A percentile compares a stretch with the other conserved stretches of the same genome.
Conservation (phyloP, 768 basidiomycete genomes). For the Leccinum olivaceopallidum region DNA sequence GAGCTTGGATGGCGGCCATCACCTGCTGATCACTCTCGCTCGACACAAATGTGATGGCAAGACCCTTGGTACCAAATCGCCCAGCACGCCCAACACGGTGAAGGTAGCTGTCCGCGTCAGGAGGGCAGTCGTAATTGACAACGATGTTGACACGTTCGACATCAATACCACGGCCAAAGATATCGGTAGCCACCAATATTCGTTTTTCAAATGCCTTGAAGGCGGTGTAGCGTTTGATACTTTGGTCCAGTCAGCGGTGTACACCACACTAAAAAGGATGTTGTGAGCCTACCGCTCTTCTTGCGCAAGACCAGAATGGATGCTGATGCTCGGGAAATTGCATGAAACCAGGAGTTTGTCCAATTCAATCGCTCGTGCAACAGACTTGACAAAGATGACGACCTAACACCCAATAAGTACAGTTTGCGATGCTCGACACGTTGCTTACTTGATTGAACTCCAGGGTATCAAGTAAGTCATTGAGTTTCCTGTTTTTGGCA, state of each 20-base stretch:
- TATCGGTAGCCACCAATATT: conserved; percentile 97
- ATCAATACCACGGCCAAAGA: conserved; percentile 99
- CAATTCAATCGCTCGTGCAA: conserved; percentile 92
- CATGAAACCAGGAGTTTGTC: conserved; percentile 96
- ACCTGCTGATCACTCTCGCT: conserved; percentile 93
- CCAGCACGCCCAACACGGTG: conserved; percentile 99
- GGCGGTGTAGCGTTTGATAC: conserved; percentile 92
- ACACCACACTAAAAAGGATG: neutral
- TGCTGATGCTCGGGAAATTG: conserved; percentile 97
- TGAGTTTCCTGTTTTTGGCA: conserved; percentile 95
- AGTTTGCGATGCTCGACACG: neutral
- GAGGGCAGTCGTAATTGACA: conserved; percentile 97
- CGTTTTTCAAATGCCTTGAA: conserved; percentile 99
- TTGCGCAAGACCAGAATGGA: conserved; percentile 92
- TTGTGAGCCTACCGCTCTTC: conserved; percentile 81
- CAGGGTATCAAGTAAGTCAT: conserved; percentile 90
- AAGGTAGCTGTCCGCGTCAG: conserved; percentile 97
- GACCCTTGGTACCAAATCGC: conserved; percentile 98
- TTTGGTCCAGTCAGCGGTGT: conserved; percentile 33
- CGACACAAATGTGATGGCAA: conserved; percentile 95
- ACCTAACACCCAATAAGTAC: conserved; percentile 54
- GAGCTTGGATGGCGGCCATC: conserved; percentile 89
- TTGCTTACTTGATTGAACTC: conserved; percentile 93
- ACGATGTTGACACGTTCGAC: conserved; percentile 99
- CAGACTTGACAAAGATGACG: conserved; percentile 99